Evolutionary conservation across 495 filamentous ascomycete genomes (phyloP).

Genomic region (Friedmanniomyces simplex): DNA sequence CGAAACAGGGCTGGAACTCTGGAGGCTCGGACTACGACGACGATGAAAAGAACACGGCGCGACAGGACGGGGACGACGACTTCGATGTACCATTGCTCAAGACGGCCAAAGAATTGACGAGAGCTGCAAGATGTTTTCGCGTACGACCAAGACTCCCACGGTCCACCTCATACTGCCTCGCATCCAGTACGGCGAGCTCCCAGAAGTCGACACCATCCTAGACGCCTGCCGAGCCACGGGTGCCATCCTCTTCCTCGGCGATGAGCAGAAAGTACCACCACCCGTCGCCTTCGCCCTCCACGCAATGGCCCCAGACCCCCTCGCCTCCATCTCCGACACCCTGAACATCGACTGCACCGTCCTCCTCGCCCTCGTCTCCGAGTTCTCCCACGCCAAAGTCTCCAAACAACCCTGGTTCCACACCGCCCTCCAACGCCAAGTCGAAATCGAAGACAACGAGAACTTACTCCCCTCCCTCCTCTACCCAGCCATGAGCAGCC

Average conservation of each 20-base stretch:
- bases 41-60: constrained; percentile 33
- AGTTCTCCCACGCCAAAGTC: constrained; percentile 52
- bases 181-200: constrained; percentile 38
- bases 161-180: constrained; percentile 53
- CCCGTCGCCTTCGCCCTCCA: constrained; percentile 29
- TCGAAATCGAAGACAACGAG: constrained; percentile 51
- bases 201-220: constrained; percentile 50
- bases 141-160: constrained; percentile 39
- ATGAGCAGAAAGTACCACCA: constrained; percentile 17
- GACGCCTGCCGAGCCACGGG: constrained; percentile 47
- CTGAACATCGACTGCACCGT: constrained; percentile 69
- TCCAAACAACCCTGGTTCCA: constrained; percentile 40
- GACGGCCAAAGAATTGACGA: constrained; percentile 43
- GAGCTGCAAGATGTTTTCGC: constrained; percentile 42
- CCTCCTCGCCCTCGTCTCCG: constrained; percentile 59
- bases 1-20: constrained; percentile 31
- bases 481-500: constrained; percentile 49
- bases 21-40: constrained; percentile 23
- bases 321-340: constrained; percentile 44
- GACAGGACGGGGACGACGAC: constrained; percentile 21
- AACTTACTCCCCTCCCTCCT: constrained; percentile 50
- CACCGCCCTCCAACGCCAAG: constrained; percentile 49
- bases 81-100: constrained; percentile 40
- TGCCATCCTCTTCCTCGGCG: constrained; percentile 36
- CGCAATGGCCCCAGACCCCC: constrained; percentile 44